Base-by-base conservation (phyloP, 306 rosid genomes). In the Canavalia ensiformis region DNA sequence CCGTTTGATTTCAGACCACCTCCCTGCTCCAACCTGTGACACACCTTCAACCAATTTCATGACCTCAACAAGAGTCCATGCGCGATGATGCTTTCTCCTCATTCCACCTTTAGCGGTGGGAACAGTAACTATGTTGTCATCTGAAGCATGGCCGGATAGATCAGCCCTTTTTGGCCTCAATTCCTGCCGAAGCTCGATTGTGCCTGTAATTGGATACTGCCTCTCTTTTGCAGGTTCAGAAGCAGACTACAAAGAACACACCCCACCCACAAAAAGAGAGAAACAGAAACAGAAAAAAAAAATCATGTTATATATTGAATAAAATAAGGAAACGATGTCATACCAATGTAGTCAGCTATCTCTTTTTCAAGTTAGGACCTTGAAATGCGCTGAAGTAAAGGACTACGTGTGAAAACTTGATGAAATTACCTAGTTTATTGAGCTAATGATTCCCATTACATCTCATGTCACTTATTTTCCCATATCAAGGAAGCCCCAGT, bases 1-100 rank as follows among this genome's bases (percentile, higher is more conserved):
- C 7, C 91, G 91, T 86, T 93, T 95, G 73, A 95, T 95, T 90
- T 95, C 99, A 66, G 99, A 95, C 99, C 99, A 95, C 82, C 94
- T 86, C 76, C 99, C 99, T 68, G 99, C 90, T 18, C 99, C 99
- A 77, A 94, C 93, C 81, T 83, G 88, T 0, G 98, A 88, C 41
- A 95, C 99, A 31, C 99, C 99, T 41, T 95, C 99, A 1, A 95
- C 93, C 77, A 95, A 85, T 83, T 96, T 92, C 80, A 82, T 85
- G 13, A 96, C 98, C 84, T 96, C 99, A 49, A 72, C 94, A 77
- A 90, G 94, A 85, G 98, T 90, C 98, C 99, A 96, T 41, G 97
- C 97, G 37, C 99, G 90, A 77, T 96, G 98, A 81, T 96, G 99
- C 73, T 96, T 96, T 87, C 99, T 87, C 84, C 99, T 89, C 87